Percentiles rank a stretch among this genome's conserved stretches.
Evolutionary conservation across 1,284 basidiomycete species (phyloP).

Genomic region (Microbotryum scabiosae): DNA sequence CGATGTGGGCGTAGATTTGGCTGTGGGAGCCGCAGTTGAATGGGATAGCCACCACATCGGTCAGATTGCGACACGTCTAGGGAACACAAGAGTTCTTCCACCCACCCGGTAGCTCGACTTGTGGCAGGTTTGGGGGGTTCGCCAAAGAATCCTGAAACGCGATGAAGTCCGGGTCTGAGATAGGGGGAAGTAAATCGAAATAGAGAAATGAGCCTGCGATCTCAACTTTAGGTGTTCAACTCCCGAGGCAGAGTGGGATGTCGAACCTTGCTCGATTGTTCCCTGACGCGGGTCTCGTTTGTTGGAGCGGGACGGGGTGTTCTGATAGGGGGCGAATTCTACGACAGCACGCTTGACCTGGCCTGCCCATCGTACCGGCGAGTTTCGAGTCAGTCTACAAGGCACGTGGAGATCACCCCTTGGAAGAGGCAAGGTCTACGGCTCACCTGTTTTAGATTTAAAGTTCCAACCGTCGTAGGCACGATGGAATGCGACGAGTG

Average conservation of each 20-base stretch:
- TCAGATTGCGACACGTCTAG: too few relatives aligned
- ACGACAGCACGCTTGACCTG: conserved; percentile 80
- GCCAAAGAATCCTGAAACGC: conserved; percentile 21
- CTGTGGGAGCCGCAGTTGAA: conserved; percentile 33
- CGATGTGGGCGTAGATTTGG: conserved; percentile 57
- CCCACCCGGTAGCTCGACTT: too few relatives aligned
- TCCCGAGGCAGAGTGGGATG: background rate
- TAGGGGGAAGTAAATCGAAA: background rate
- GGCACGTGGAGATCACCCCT: too few relatives aligned
- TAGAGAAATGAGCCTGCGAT: too few relatives aligned
- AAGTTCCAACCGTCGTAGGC: conserved; percentile 90
- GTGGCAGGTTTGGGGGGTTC: too few relatives aligned
- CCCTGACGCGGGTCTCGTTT: conserved; percentile 61
- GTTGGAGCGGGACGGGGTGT: conserved; percentile 62
- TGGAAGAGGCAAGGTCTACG: background rate
- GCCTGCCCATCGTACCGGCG: conserved; percentile 46
- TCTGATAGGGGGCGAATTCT: conserved; percentile 89
- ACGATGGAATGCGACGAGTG: conserved; percentile 64
- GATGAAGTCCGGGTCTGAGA: conserved; percentile 23
- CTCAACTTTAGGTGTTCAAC: too few relatives aligned
- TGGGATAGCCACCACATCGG: too few relatives aligned
- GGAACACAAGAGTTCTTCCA: too few relatives aligned
- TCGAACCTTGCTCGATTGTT: conserved; percentile 65
- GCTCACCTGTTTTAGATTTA: conserved; percentile 75
- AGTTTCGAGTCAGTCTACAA: background rate